Conservation (phyloP, 2,329 filamentous ascomycete species). For the Epichloe brachyelytri region DNA sequence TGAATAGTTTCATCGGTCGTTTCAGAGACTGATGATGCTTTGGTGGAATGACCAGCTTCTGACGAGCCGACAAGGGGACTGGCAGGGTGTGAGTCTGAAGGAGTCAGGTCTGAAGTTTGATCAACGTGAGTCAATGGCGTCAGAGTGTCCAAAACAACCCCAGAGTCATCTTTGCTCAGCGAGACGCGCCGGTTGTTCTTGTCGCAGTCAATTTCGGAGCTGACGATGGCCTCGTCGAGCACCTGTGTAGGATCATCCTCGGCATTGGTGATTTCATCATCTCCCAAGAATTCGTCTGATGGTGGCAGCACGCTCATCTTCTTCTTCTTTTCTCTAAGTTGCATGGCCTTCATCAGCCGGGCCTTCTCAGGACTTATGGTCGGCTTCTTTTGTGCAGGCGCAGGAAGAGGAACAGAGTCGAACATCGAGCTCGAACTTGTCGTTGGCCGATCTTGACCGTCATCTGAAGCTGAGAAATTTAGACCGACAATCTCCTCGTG, state of each 20-base stretch:
- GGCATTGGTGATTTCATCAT: conserved; percentile 8
- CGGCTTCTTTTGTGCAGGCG: conserved; percentile 31
- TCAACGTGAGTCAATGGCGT: conserved; percentile 31
- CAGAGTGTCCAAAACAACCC: conserved; percentile 35
- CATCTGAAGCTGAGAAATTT: conserved; percentile 16
- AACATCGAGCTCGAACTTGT: conserved; percentile 33
- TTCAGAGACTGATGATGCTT: conserved; percentile 51
- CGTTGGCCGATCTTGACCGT: conserved; percentile 19
- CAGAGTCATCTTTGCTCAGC: conserved; percentile 40
- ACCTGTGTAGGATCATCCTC: conserved; percentile 4
- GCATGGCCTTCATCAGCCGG: conserved; percentile 85
- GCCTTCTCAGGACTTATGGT: conserved; percentile 78
- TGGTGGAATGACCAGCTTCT: conserved; percentile 46
- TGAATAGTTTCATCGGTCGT: conserved; percentile 47
- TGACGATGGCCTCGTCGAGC: conserved; percentile 13
- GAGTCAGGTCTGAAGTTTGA: conserved; percentile 32
- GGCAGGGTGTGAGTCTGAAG: conserved; percentile 43
- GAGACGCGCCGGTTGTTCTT: conserved; percentile 21
- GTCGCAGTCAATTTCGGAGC: conserved; percentile 13
- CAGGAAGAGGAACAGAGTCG: conserved; percentile 24
- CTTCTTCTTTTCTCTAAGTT: conserved; percentile 73
- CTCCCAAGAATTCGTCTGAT: not conserved
- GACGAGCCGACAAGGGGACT: conserved; percentile 41
- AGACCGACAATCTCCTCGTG: conserved; percentile 25
- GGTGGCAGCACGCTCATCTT: conserved; percentile 15